phyloP scores from a whole-genome alignment of 257 asterid species.

The Galeopsis tetrahit region DNA sequence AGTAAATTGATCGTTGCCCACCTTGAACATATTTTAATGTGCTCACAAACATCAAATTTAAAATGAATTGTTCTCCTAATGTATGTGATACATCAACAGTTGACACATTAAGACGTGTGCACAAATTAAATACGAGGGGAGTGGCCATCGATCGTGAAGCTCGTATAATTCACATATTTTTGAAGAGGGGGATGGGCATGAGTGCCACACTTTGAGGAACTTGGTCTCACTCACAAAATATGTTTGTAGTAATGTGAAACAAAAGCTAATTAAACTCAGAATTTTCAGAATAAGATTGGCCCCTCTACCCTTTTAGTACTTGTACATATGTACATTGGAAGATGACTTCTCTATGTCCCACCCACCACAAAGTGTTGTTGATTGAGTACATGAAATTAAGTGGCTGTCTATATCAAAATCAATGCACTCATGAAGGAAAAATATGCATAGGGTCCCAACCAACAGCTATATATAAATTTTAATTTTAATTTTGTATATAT shows the following conservation, averaged over 20 bases:
- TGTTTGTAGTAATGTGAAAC: slow-evolving; percentile 18
- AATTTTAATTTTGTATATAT: not conserved
- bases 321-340: slow-evolving; percentile 25
- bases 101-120: not conserved
- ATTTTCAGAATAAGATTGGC: slow-evolving; percentile 21
- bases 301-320: slow-evolving; percentile 22
- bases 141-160: not conserved
- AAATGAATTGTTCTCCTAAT: no score
- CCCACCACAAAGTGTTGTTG: not conserved
- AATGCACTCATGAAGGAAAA: slow-evolving; percentile 37
- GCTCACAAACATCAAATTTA: not conserved
- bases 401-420: slow-evolving; percentile 24
- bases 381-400: slow-evolving; percentile 21
- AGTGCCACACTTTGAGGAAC: slow-evolving; percentile 26
- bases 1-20: not conserved
- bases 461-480: slow-evolving; percentile 6
- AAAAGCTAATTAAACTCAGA: slow-evolving; percentile 12
- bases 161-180: not conserved
- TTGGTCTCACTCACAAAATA: slow-evolving; percentile 29
- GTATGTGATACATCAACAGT: not conserved
- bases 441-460: slow-evolving; percentile 22
- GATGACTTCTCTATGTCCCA: slow-evolving; percentile 29
- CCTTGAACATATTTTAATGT: no score
- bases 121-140: not conserved
- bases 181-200: not conserved